phyloP scores from a whole-genome alignment of 805 yeast species.

The Monosporozyma siamensis region DNA sequence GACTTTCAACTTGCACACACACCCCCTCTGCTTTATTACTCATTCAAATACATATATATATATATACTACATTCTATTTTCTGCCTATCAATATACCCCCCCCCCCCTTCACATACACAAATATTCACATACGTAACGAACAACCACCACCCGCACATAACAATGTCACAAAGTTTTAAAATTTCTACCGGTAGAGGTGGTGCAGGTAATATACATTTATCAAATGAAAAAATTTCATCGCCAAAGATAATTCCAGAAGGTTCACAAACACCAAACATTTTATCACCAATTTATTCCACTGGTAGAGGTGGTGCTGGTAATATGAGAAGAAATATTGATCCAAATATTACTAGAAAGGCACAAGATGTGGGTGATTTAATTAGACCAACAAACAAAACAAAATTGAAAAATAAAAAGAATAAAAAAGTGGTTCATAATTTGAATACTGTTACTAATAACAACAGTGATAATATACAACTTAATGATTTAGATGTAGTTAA shows the following conservation, averaged over 20 bases:
- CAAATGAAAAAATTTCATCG: slow-evolving; percentile 35
- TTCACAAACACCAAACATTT: slow-evolving; percentile 49
- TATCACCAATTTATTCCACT: slow-evolving; percentile 50
- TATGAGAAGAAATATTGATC: slow-evolving; percentile 55
- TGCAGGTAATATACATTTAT: slow-evolving; percentile 53
- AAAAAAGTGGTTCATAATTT: neutral
- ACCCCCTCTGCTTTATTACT: too few species aligned
- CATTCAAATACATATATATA: too few species aligned
- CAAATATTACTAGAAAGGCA: slow-evolving; percentile 47
- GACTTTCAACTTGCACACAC: too few species aligned
- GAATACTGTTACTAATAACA: neutral
- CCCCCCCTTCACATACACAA: too few species aligned
- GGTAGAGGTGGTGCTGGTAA: slow-evolving; percentile 79
- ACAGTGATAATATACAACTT: too few species aligned
- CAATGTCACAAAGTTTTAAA: slow-evolving; percentile 10
- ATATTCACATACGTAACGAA: too few species aligned
- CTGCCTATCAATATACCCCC: too few species aligned
- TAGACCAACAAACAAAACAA: neutral
- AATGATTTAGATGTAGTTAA: neutral
- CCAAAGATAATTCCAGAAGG: slow-evolving; percentile 53
- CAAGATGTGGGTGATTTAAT: slow-evolving; percentile 44
- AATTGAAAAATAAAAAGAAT: neutral
- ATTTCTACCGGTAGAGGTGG: slow-evolving; percentile 72
- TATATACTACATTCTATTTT: too few species aligned
- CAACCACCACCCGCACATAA: neutral